These are phyloP conservation scores for Dalechampia spathulata DNA, from an alignment of 441 rosid species.

Conservation along the genomic window DNA sequence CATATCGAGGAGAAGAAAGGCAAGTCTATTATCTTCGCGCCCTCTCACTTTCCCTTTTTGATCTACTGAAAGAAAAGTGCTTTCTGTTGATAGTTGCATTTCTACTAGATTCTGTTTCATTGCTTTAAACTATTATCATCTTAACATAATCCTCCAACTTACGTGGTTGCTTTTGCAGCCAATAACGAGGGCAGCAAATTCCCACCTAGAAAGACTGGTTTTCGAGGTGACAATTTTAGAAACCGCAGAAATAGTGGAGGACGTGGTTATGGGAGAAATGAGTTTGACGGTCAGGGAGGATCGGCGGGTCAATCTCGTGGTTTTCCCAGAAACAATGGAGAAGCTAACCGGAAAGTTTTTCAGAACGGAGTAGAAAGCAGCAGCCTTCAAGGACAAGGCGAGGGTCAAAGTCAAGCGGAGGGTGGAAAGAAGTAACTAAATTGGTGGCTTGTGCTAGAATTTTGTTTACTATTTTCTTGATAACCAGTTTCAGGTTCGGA, in stretches of 20 bases:
- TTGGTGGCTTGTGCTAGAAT: constrained; percentile 5
- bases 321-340: constrained; percentile 28
- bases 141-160: background rate
- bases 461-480: background rate
- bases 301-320: constrained; percentile 26
- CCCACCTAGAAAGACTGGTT: constrained; percentile 29
- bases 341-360: constrained; percentile 25
- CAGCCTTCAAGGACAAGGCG: constrained; percentile 18
- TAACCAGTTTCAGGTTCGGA: background rate
- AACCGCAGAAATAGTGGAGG: constrained; percentile 37
- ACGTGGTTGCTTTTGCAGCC: constrained; percentile 20
- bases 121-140: too few species aligned
- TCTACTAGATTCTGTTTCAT: too few species aligned
- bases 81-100: too few species aligned
- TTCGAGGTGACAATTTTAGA: constrained; percentile 36
- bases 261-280: constrained; percentile 33
- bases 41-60: background rate
- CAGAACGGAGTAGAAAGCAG: constrained; percentile 35
- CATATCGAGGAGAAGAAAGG: constrained; percentile 71
- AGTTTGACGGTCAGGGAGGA: constrained; percentile 31
- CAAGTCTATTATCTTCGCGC: too few species aligned
- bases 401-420: constrained; percentile 1
- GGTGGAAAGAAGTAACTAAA: constrained; percentile 15
- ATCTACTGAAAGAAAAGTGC: too few species aligned
- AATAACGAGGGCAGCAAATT: constrained; percentile 27